Evolutionary conservation across 129 eudicot species (phyloP).

Genomic region (Arctium lappa): DNA sequence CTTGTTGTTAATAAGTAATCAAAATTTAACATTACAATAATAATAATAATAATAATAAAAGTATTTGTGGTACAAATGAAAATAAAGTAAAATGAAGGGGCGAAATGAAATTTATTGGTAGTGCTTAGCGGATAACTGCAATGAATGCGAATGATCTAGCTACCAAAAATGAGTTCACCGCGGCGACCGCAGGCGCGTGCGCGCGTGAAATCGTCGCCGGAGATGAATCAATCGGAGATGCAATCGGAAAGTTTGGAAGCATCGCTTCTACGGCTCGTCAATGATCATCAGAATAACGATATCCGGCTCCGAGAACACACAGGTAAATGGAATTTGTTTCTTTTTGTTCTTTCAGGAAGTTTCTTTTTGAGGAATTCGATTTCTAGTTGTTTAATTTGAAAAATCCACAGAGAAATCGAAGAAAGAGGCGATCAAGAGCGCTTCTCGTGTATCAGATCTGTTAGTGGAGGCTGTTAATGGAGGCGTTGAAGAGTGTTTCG

Average conservation of each 20-base stretch:
- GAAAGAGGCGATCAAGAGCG: constrained; percentile 61
- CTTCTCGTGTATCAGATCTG: constrained; percentile 63
- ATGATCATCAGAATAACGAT: constrained; percentile 51
- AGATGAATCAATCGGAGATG: constrained; percentile 33
- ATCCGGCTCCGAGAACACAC: constrained; percentile 59
- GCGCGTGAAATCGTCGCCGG: not conserved
- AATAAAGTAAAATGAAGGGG: not conserved
- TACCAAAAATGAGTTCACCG: constrained; percentile 25
- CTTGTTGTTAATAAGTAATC: no score
- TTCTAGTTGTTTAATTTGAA: not conserved
- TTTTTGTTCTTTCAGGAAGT: not conserved
- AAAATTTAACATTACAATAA: no score
- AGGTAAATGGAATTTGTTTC: constrained; percentile 32
- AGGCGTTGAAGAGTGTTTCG: constrained; percentile 72
- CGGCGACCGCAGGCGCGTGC: constrained; percentile 18
- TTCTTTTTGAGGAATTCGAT: constrained; percentile 3
- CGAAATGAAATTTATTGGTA: not conserved
- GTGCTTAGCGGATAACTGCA: not conserved
- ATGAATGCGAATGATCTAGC: not conserved
- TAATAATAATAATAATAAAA: no score
- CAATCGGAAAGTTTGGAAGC: constrained; percentile 53
- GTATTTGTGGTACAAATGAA: not conserved
- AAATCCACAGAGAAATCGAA: constrained; percentile 70
- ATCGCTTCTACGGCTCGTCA: constrained; percentile 57
- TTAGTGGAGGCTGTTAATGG: constrained; percentile 80